These are phyloP conservation scores for Santalum album DNA, from an alignment of 164 flowering plant genomes.

Conservation along the genomic window DNA sequence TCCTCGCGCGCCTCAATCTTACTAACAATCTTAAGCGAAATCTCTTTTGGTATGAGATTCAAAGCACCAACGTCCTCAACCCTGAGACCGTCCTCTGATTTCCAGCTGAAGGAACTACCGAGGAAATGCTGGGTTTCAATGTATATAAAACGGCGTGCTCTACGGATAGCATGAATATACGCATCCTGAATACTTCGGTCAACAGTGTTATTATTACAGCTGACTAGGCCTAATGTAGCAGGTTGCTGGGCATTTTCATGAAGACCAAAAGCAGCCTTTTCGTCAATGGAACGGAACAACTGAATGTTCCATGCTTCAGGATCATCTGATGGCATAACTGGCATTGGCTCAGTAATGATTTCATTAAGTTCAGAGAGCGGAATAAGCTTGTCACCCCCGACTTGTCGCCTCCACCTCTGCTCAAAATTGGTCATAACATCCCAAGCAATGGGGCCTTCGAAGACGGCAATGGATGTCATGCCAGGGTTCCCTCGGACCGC, in stretches of 20 bases:
- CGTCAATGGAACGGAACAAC: constrained; percentile 61
- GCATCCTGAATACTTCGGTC: constrained; percentile 69
- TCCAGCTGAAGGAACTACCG: constrained; percentile 65
- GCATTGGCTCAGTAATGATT: constrained; percentile 21
- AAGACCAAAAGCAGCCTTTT: constrained; percentile 42
- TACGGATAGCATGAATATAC: constrained; percentile 57
- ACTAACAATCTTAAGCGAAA: constrained; percentile 58
- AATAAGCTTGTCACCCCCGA: constrained; percentile 15
- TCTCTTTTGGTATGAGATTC: constrained; percentile 60
- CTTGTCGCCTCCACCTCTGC: constrained; percentile 59
- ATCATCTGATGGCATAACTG: constrained; percentile 15
- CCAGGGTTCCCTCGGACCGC: constrained; percentile 86
- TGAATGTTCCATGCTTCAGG: constrained; percentile 56
- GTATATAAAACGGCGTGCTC: constrained; percentile 63
- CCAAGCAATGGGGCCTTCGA: constrained; percentile 76
- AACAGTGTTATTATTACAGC: constrained; percentile 42
- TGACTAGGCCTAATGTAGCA: constrained; percentile 33
- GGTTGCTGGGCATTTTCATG: constrained; percentile 35
- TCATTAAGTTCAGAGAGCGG: constrained; percentile 15
- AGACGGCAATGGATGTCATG: constrained; percentile 62
- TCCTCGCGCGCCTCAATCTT: constrained; percentile 62
- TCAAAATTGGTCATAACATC: constrained; percentile 68
- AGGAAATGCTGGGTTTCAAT: constrained; percentile 71
- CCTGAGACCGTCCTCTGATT: constrained; percentile 14
- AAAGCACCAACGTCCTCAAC: constrained; percentile 39